A percentile compares a stretch with the other conserved stretches of the same genome.
Evolutionary conservation across 495 filamentous ascomycete genomes (phyloP).

Genomic region (Hypoxylon intermedium): DNA sequence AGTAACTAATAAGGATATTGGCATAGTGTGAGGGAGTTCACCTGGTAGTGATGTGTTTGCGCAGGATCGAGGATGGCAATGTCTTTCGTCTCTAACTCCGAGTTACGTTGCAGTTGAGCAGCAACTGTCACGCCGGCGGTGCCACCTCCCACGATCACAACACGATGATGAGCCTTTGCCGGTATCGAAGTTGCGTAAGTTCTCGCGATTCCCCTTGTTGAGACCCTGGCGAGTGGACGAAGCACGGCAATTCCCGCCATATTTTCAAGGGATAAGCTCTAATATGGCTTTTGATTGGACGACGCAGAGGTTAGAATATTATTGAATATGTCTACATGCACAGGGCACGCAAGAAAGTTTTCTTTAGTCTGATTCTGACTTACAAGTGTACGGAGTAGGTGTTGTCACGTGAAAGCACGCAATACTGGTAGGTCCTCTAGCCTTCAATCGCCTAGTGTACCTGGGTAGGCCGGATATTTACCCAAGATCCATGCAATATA

Average conservation of each 20-base stretch:
- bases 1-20: background rate
- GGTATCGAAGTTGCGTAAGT: conserved; percentile 42
- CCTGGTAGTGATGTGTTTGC: conserved; percentile 68
- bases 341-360: too few species aligned
- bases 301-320: conserved; percentile 3
- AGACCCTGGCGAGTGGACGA: conserved; percentile 34
- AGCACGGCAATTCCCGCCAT: conserved; percentile 33
- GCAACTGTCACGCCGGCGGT: conserved; percentile 67
- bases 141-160: conserved; percentile 70
- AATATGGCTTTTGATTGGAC: conserved; percentile 17
- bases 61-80: conserved; percentile 73
- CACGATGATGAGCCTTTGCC: conserved; percentile 59
- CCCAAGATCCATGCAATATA: too few species aligned
- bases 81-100: conserved; percentile 64
- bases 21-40: background rate
- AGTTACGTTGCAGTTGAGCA: conserved; percentile 66
- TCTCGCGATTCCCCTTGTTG: conserved; percentile 19
- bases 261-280: background rate
- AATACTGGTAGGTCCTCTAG: conserved; percentile 10
- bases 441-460: too few species aligned
- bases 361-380: background rate
- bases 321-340: too few species aligned
- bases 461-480: too few species aligned
- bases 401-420: conserved; percentile 43
- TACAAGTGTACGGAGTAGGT: conserved; percentile 17